These are phyloP conservation scores for Lolium rigidum DNA, from an alignment of 176 grass and related monocot genomes.

Conservation along the genomic window DNA sequence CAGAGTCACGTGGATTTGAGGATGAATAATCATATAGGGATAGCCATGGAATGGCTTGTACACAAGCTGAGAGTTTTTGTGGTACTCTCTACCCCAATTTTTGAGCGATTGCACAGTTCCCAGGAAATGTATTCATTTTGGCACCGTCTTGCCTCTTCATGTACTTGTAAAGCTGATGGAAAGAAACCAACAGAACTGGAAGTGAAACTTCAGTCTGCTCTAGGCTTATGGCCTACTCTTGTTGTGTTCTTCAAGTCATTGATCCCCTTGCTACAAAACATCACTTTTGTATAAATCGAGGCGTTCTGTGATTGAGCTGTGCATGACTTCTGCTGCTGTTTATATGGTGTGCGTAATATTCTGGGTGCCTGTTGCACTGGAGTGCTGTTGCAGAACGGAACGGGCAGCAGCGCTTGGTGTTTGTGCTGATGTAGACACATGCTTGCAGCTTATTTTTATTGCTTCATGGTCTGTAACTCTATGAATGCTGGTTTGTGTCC, in stretches of 20 bases:
- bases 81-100: constrained; percentile 39
- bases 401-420: neutral
- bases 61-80: constrained; percentile 38
- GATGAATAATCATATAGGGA: constrained; percentile 60
- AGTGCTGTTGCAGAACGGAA: neutral
- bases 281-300: neutral
- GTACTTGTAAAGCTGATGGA: constrained; percentile 35
- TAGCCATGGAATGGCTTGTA: constrained; percentile 53
- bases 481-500: neutral
- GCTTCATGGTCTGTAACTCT: neutral
- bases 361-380: neutral
- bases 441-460: neutral
- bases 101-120: constrained; percentile 42
- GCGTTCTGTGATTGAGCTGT: neutral
- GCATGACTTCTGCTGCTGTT: neutral
- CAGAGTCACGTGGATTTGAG: neutral
- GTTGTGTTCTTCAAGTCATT: neutral
- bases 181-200: constrained; percentile 13
- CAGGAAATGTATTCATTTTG: constrained; percentile 32
- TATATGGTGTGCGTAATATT: neutral
- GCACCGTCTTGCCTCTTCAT: neutral
- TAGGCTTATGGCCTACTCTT: neutral
- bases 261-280: neutral
- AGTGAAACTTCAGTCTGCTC: neutral
- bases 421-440: neutral